These are phyloP conservation scores for Phylloporus gajari DNA, from an alignment of 1,284 basidiomycete species.

Conservation along the genomic window DNA sequence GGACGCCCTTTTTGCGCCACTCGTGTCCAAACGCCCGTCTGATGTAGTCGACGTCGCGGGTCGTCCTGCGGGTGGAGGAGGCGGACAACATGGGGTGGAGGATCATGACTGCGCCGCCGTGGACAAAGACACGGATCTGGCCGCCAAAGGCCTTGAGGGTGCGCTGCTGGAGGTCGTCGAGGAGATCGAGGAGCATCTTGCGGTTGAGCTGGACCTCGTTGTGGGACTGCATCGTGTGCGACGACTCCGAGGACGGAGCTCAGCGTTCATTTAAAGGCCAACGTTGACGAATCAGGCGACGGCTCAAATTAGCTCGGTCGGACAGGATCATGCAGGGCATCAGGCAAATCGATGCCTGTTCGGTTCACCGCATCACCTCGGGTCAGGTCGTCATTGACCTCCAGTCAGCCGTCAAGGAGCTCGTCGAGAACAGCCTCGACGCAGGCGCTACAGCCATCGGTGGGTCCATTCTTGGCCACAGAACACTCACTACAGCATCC, in stretches of 20 bases:
- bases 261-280: not conserved
- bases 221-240: constrained; percentile 36
- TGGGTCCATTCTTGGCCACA: constrained; percentile 36
- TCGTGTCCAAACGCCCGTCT: constrained; percentile 66
- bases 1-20: constrained; percentile 57
- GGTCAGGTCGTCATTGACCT: constrained; percentile 92
- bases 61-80: constrained; percentile 58
- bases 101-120: constrained; percentile 77
- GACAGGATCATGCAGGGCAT: constrained; percentile 20
- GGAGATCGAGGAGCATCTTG: constrained; percentile 52
- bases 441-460: constrained; percentile 90
- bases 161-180: constrained; percentile 61
- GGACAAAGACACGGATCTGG: constrained; percentile 67
- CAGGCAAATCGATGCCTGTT: constrained; percentile 58
- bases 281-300: not conserved
- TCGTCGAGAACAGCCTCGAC: constrained; percentile 96
- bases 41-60: constrained; percentile 73
- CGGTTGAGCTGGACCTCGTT: constrained; percentile 52
- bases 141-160: constrained; percentile 54
- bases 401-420: constrained; percentile 96
- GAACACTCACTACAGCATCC: not conserved
- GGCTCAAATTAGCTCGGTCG: not conserved
- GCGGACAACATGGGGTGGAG: constrained; percentile 59
- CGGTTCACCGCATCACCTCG: constrained; percentile 64
- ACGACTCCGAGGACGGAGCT: not conserved